These are phyloP conservation scores for Acacia pycnantha DNA, from an alignment of 331 rosid species.

Conservation along the genomic window DNA sequence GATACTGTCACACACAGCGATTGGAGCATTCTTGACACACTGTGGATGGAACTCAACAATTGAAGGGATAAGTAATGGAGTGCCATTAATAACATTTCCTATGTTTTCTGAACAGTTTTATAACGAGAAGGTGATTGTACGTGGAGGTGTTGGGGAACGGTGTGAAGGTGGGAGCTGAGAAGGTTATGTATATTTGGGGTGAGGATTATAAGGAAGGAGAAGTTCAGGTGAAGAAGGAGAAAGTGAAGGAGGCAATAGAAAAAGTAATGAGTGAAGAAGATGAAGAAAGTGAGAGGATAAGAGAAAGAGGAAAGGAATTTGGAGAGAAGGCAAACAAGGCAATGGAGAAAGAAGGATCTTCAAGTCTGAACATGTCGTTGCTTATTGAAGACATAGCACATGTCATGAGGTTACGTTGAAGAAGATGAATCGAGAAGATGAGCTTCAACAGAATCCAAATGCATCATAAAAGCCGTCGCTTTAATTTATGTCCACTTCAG, in stretches of 20 bases:
- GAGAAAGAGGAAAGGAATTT: slow-evolving; percentile 27
- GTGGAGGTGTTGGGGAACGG: slow-evolving; percentile 20
- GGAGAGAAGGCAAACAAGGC: slow-evolving; percentile 19
- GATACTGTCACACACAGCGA: no score
- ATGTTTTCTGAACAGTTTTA: slow-evolving; percentile 33
- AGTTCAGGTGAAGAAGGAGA: neutral
- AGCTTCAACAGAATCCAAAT: neutral
- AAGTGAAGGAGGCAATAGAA: neutral
- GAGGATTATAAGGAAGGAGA: slow-evolving; percentile 14
- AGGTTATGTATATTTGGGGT: slow-evolving; percentile 10
- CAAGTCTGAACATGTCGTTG: slow-evolving; percentile 26
- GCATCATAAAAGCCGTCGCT: no score
- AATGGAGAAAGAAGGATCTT: slow-evolving; percentile 24
- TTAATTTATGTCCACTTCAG: no score
- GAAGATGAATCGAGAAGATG: neutral
- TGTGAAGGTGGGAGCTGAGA: slow-evolving; percentile 25
- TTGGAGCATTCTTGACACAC: no score
- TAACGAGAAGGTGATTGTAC: slow-evolving; percentile 32
- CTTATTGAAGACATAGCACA: slow-evolving; percentile 23
- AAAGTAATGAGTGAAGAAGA: slow-evolving; percentile 21
- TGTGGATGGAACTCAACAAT: no score
- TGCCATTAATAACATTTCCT: slow-evolving; percentile 22
- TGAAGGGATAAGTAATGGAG: no score
- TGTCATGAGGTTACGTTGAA: neutral
- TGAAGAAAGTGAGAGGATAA: slow-evolving; percentile 17